phyloP scores from a whole-genome alignment of 2,329 filamentous ascomycete genomes.

The Botrytis hyacinthi region DNA sequence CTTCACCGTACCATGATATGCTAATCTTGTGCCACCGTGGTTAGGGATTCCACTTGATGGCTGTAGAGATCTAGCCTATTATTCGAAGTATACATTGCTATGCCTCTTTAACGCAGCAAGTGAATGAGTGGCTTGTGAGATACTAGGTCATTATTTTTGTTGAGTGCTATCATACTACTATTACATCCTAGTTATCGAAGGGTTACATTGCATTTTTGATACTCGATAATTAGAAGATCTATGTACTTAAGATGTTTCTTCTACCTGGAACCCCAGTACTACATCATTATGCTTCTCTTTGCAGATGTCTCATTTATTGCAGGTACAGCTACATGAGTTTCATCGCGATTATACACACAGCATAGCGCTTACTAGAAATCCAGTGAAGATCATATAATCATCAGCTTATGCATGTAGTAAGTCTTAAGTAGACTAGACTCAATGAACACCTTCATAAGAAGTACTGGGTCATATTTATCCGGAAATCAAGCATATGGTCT shows the following conservation, averaged over 20 bases:
- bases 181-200: neutral
- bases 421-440: neutral
- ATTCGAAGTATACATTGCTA: neutral
- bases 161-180: neutral
- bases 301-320: neutral
- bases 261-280: neutral
- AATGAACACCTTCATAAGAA: neutral
- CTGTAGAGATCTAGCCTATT: neutral
- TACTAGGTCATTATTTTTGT: neutral
- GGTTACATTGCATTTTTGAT: constrained; percentile 12
- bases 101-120: neutral
- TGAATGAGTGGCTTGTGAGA: neutral
- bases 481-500: neutral
- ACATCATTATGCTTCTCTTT: neutral
- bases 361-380: neutral
- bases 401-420: neutral
- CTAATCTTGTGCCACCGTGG: neutral
- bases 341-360: neutral
- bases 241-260: neutral
- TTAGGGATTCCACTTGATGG: neutral
- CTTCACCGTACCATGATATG: neutral
- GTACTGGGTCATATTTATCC: neutral
- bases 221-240: neutral
- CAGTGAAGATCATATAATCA: neutral
- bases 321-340: neutral